These are phyloP conservation scores for Penicillium sp. DNA, from an alignment of 2,329 filamentous ascomycete genomes.

Conservation along the genomic window DNA sequence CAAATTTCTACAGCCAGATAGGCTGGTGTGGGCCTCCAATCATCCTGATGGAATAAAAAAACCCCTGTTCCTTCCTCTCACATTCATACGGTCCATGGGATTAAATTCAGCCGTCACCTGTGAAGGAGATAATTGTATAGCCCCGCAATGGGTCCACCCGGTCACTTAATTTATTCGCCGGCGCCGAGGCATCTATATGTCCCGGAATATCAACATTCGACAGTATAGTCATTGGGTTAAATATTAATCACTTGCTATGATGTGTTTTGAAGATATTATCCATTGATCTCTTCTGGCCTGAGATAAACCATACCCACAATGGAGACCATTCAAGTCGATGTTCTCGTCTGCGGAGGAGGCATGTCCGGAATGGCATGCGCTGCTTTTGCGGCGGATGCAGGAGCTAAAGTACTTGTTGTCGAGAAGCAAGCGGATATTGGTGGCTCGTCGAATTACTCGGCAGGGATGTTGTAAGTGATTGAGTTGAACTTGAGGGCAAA, in stretches of 20 bases:
- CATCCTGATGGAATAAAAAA: neutral
- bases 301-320: conserved; percentile 5
- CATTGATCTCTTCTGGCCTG: neutral
- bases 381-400: conserved; percentile 26
- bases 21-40: neutral
- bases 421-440: conserved; percentile 27
- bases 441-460: conserved; percentile 27
- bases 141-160: neutral
- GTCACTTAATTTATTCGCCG: neutral
- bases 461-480: conserved; percentile 29
- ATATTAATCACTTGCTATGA: neutral
- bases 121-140: neutral
- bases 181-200: neutral
- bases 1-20: too few relatives aligned
- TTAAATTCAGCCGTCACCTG: neutral
- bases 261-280: neutral
- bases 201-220: neutral
- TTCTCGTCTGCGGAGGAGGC: conserved; percentile 29
- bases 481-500: neutral
- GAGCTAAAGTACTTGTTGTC: conserved; percentile 24
- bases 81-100: neutral
- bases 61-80: neutral
- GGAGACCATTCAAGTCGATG: conserved; percentile 23
- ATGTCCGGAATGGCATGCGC: conserved; percentile 32
- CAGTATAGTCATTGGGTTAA: neutral